phyloP scores from a whole-genome alignment of 2,329 filamentous ascomycete species.

The Coniochaeta sp. region DNA sequence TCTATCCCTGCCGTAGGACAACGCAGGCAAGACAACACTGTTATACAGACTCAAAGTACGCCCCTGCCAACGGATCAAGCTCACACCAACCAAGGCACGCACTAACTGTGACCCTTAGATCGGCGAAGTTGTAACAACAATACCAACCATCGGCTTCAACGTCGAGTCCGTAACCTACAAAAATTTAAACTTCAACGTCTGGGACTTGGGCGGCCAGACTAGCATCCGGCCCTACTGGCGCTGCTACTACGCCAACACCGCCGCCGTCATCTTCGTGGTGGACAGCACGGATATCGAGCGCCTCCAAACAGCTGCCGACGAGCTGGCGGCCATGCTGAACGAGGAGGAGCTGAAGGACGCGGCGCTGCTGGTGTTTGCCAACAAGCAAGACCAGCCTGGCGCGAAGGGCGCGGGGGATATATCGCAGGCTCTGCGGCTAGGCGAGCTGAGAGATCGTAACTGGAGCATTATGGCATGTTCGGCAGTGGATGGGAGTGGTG shows the following conservation, averaged over 20 bases:
- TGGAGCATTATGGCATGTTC: slow-evolving; percentile 99
- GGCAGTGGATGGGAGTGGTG: slow-evolving; percentile 88
- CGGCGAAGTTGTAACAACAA: slow-evolving; percentile 96
- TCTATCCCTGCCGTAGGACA: slow-evolving; percentile 57
- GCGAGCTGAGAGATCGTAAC: slow-evolving; percentile 89
- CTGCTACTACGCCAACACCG: slow-evolving; percentile 98
- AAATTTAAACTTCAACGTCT: slow-evolving; percentile 98
- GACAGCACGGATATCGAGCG: slow-evolving; percentile 97
- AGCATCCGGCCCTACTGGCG: slow-evolving; percentile 98
- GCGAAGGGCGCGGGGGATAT: slow-evolving; percentile 96
- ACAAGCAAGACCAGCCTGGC: slow-evolving; percentile 97
- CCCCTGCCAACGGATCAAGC: background rate
- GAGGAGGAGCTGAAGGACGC: slow-evolving; percentile 95
- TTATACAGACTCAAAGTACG: slow-evolving; percentile 89
- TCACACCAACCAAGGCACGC: background rate
- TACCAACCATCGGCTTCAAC: slow-evolving; percentile 98
- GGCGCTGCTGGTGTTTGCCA: slow-evolving; percentile 88
- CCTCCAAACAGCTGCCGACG: slow-evolving; percentile 84
- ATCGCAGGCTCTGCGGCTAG: slow-evolving; percentile 82
- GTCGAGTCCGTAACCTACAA: slow-evolving; percentile 98
- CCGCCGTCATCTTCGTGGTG: slow-evolving; percentile 96
- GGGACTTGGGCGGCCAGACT: slow-evolving; percentile 98
- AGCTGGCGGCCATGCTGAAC: slow-evolving; percentile 89
- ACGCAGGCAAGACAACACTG: slow-evolving; percentile 95
- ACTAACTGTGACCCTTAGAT: slow-evolving; percentile 50